Evolutionary conservation across 2,329 filamentous ascomycete species (phyloP), one percentile per base, ranked within the genome.

Genomic region (Whalleya microplaca): DNA sequence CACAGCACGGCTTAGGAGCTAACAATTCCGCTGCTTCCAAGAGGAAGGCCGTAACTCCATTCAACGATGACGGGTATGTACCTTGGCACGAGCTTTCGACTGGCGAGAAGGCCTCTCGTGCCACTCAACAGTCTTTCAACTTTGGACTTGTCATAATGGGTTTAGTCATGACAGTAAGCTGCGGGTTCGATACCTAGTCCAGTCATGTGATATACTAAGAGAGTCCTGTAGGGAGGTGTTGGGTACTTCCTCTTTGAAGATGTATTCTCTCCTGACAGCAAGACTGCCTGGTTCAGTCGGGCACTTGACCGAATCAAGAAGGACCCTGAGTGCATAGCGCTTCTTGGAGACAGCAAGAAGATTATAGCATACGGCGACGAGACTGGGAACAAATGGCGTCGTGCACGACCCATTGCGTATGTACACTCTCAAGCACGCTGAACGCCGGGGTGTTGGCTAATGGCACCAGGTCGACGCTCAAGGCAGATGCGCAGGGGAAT

Each of bases 111-210:
- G 86, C 87, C 2, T 89, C 89, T 21, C 84, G 94, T 41, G 90
- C 92, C 8, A 94, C 91, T 0, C 93, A 97, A 74, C 94, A 97
- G 74, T 90, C 88, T 16, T 89, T 96, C 78, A 97, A 98, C 74
- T 86, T 96, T 63, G 82, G 88, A 63, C 75, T 97, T 60, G 85
- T 97, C 8, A 64, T 92, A 1, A 79, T 88, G 7, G 94, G 94
- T 21, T 75, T 93, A 10, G 82, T 86, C 32, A 78, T 94, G 65
- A 96, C 93, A 37, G 90, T 92, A 80, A 51, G 53, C 18, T 16
- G 23, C 21, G 41, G 29, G 2, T 48, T 41, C 19, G 9, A 47
- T 21, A n/a, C n/a, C n/a, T n/a, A 19, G 20, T 32, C 53, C 18
- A 18, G 44, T 19, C 14, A 37, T 51, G 27, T 12, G 48, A 29